Conservation (phyloP, 495 filamentous ascomycete genomes). For the Penicillium coffeae region DNA sequence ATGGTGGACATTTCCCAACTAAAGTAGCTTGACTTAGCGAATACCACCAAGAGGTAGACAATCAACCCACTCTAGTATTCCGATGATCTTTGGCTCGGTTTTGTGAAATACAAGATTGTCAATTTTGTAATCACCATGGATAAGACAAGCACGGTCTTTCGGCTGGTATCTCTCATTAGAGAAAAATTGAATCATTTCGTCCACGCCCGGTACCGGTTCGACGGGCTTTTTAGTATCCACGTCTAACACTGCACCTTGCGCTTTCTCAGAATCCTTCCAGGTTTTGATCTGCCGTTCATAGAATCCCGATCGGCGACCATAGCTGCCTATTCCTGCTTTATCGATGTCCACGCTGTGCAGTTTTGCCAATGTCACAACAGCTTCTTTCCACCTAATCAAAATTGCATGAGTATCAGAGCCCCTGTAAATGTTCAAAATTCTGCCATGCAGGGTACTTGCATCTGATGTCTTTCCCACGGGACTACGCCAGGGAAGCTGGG, state of each 20-base stretch:
- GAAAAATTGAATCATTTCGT: background rate
- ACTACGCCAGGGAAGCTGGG: background rate
- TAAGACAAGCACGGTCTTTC: background rate
- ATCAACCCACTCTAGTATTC: background rate
- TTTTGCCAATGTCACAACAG: background rate
- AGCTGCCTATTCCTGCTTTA: background rate
- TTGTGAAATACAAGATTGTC: background rate
- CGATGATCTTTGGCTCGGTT: constrained; percentile 1
- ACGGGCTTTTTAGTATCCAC: background rate
- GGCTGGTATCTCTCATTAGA: background rate
- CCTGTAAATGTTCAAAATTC: background rate
- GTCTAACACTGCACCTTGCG: background rate
- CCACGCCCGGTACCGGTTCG: background rate
- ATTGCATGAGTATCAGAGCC: background rate
- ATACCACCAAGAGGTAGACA: background rate
- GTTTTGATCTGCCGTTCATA: background rate
- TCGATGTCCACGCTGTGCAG: background rate
- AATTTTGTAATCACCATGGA: constrained; percentile 1
- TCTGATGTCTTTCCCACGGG: background rate
- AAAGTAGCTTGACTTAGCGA: background rate
- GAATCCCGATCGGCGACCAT: background rate
- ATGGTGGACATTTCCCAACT: constrained; percentile 1
- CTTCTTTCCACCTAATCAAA: background rate
- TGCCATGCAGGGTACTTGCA: background rate
- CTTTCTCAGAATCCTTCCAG: background rate